Conservation (phyloP, 2,329 filamentous ascomycete genomes). For the Raffaelea ambrosiae region DNA sequence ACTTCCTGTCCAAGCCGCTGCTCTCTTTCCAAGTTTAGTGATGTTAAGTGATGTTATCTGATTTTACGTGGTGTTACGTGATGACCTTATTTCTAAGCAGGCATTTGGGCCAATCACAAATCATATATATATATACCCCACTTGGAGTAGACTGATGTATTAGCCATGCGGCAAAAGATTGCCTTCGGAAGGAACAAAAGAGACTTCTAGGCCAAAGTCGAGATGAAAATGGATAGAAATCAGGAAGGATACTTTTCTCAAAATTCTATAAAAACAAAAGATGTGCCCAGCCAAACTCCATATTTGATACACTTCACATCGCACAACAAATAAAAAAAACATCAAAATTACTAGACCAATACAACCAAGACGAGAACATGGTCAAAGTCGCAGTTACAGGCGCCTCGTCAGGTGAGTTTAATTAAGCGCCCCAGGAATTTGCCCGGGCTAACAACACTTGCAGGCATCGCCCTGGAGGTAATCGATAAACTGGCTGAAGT, state of each 20-base stretch:
- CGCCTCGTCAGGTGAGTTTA: slow-evolving; percentile 2
- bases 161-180: background rate
- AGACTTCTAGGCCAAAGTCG: too few species aligned
- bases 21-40: background rate
- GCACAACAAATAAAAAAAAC: too few species aligned
- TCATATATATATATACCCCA: too few species aligned
- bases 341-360: background rate
- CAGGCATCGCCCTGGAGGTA: slow-evolving; percentile 7
- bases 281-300: too few species aligned
- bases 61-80: background rate
- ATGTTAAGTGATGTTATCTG: background rate
- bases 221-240: too few species aligned
- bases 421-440: background rate
- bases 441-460: background rate
- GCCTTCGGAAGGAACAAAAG: background rate
- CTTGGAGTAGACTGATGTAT: too few species aligned
- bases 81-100: background rate
- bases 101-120: background rate
- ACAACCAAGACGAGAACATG: background rate
- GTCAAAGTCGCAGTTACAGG: slow-evolving; percentile 6
- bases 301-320: background rate
- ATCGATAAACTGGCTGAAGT: slow-evolving; percentile 4
- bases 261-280: too few species aligned
- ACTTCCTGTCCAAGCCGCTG: background rate
- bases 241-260: too few species aligned